phyloP scores from a whole-genome alignment of 192 early-diverging fungal species.

The Mortierella antarctica region DNA sequence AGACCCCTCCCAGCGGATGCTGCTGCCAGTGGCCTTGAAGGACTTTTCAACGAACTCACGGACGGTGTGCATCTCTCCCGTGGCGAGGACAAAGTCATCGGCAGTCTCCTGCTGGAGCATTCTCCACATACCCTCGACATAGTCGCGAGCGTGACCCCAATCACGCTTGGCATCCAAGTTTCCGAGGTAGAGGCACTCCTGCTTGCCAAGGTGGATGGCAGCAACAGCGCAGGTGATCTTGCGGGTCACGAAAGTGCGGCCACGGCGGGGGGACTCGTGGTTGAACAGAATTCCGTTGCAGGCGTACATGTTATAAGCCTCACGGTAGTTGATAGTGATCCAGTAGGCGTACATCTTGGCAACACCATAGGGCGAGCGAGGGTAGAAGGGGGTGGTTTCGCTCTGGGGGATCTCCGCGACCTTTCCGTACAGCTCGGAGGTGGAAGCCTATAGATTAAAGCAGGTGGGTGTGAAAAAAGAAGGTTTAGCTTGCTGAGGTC shows the following conservation, averaged over 20 bases:
- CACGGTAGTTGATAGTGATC: conserved; percentile 86
- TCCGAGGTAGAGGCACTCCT: conserved; percentile 78
- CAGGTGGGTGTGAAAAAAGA: background rate
- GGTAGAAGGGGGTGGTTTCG: conserved; percentile 86
- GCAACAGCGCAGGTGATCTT: conserved; percentile 84
- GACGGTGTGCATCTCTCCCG: conserved; percentile 86
- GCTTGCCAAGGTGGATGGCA: conserved; percentile 71
- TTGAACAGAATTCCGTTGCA: conserved; percentile 86
- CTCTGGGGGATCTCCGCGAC: conserved; percentile 81
- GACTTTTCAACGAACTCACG: conserved; percentile 81
- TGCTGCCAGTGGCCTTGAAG: conserved; percentile 68
- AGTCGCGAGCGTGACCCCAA: conserved; percentile 86
- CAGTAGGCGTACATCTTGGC: conserved; percentile 86
- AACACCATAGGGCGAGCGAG: conserved; percentile 84
- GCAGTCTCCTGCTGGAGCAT: conserved; percentile 82
- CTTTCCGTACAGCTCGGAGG: conserved; percentile 84
- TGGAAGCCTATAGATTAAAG: conserved; percentile 66
- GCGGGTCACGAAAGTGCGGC: conserved; percentile 82
- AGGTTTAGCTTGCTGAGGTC: background rate
- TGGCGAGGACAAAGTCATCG: conserved; percentile 82
- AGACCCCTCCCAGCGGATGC: conserved; percentile 74
- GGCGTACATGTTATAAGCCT: conserved; percentile 81
- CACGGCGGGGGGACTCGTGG: conserved; percentile 82
- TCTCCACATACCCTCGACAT: conserved; percentile 85
- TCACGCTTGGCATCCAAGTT: conserved; percentile 85